These are phyloP conservation scores for Sarocladiaceae sp. DNA, from an alignment of 2,329 filamentous ascomycete genomes.

Conservation along the genomic window DNA sequence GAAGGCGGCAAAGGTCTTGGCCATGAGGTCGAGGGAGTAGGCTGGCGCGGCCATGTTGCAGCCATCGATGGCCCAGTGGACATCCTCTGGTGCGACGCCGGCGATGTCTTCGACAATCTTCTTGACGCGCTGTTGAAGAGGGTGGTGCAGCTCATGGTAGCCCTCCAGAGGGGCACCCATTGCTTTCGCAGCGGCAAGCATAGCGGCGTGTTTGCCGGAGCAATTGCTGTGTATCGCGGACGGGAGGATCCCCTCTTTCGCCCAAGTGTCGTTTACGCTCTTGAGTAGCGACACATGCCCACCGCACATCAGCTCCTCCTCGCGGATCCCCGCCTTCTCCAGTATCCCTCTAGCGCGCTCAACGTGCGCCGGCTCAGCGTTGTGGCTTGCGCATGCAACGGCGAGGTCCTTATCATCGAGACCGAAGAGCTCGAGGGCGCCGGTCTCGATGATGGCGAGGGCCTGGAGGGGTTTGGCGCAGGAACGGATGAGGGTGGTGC, in stretches of 20 bases:
- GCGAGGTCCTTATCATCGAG: conserved; percentile 37
- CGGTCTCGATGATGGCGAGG: conserved; percentile 36
- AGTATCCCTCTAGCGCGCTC: conserved; percentile 31
- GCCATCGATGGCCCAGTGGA: conserved; percentile 38
- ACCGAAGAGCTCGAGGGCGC: conserved; percentile 26
- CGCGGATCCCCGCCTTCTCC: conserved; percentile 22
- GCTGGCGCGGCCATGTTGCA: conserved; percentile 43
- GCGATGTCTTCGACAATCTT: conserved; percentile 28
- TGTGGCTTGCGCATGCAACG: conserved; percentile 42
- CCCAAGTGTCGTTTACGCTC: conserved; percentile 31
- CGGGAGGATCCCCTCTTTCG: conserved; percentile 28
- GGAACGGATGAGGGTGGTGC: conserved; percentile 37
- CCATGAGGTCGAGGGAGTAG: conserved; percentile 29
- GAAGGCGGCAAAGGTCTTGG: conserved; percentile 28
- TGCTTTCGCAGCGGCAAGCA: conserved; percentile 35
- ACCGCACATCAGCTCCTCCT: conserved; percentile 35
- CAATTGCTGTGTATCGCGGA: conserved; percentile 37
- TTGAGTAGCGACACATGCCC: conserved; percentile 31
- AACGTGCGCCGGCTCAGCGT: conserved; percentile 34
- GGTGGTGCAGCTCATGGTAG: conserved; percentile 30
- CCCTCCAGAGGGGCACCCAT: conserved; percentile 23
- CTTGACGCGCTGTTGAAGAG: conserved; percentile 33
- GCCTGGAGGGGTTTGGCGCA: conserved; percentile 40
- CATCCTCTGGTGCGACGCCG: conserved; percentile 17
- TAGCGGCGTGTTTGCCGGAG: conserved; percentile 42